Conservation (phyloP, 2,329 filamentous ascomycete genomes). For the Penicillium sp. region DNA sequence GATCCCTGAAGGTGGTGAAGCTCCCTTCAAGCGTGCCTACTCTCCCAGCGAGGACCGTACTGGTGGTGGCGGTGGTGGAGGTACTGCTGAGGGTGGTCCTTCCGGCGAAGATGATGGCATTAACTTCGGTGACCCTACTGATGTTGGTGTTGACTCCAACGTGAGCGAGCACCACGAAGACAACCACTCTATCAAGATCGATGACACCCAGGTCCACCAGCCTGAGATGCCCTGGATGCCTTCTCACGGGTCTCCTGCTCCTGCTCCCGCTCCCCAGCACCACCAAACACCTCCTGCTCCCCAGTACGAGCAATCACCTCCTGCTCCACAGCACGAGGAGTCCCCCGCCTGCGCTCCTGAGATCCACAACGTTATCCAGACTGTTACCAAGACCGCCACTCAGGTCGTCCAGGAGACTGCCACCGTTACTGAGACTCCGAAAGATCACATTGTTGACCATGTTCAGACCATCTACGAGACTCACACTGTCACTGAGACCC, state of each 20-base stretch:
- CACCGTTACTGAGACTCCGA: constrained; percentile 11
- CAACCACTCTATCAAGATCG: constrained; percentile 23
- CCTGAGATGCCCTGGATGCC: constrained; percentile 1
- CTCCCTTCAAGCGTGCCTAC: constrained; percentile 11
- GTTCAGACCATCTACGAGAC: not conserved
- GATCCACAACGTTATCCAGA: constrained; percentile 26
- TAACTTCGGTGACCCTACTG: constrained; percentile 7
- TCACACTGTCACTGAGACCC: constrained; percentile 14
- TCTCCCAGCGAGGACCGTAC: constrained; percentile 4
- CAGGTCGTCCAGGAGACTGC: constrained; percentile 14
- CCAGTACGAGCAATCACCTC: no score
- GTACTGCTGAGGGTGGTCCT: constrained; percentile 15
- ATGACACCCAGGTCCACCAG: constrained; percentile 15
- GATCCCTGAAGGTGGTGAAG: not conserved
- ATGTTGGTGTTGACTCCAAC: constrained; percentile 7
- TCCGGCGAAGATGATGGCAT: constrained; percentile 19
- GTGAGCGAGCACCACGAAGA: constrained; percentile 22
- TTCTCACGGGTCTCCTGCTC: not conserved
- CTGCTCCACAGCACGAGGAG: constrained; percentile 3
- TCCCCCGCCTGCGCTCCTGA: constrained; percentile 14
- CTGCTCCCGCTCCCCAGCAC: not conserved
- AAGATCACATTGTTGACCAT: constrained; percentile 2
- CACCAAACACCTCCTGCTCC: no score
- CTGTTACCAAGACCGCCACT: constrained; percentile 28
- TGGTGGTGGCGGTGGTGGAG: not conserved